These are phyloP conservation scores for Penicillium macrosclerotiorum DNA, from an alignment of 495 filamentous ascomycete genomes.

Conservation along the genomic window DNA sequence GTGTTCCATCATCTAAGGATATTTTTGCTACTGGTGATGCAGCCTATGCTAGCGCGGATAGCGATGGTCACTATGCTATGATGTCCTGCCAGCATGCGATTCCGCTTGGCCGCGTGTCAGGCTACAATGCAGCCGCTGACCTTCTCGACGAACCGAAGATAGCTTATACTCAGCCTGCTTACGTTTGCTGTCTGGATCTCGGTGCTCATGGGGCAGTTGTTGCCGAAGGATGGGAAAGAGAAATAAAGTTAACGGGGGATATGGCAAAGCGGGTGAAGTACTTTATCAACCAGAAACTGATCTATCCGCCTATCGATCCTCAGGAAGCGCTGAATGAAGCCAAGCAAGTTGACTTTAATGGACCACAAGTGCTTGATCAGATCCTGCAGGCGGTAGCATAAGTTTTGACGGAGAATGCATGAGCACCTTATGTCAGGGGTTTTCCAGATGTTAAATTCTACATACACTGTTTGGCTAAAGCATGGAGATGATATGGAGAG, in stretches of 20 bases:
- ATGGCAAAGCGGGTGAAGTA: constrained; percentile 11
- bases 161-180: constrained; percentile 4
- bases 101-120: constrained; percentile 25
- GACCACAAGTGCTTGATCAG: constrained; percentile 13
- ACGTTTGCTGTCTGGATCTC: constrained; percentile 12
- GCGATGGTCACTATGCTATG: constrained; percentile 13
- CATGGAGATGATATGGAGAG: no score
- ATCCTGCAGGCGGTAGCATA: constrained; percentile 11
- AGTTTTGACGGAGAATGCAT: no score
- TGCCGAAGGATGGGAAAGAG: constrained; percentile 6
- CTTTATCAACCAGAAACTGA: constrained; percentile 14
- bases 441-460: no score
- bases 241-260: constrained; percentile 8
- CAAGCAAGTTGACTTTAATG: constrained; percentile 12
- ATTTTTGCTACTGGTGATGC: constrained; percentile 21
- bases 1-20: constrained; percentile 6
- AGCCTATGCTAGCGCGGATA: constrained; percentile 14
- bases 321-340: constrained; percentile 18
- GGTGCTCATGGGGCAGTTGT: constrained; percentile 10
- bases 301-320: constrained; percentile 10
- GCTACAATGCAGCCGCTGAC: constrained; percentile 31
- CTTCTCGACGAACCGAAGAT: constrained; percentile 11
- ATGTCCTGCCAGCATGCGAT: constrained; percentile 37
- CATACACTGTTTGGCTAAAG: no score
- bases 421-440: no score